Percentiles rank a stretch among this genome's conserved stretches.
Evolutionary conservation across 108 stramenopile genomes (phyloP).

Genomic region (Cyclostephanos invisitatus): DNA sequence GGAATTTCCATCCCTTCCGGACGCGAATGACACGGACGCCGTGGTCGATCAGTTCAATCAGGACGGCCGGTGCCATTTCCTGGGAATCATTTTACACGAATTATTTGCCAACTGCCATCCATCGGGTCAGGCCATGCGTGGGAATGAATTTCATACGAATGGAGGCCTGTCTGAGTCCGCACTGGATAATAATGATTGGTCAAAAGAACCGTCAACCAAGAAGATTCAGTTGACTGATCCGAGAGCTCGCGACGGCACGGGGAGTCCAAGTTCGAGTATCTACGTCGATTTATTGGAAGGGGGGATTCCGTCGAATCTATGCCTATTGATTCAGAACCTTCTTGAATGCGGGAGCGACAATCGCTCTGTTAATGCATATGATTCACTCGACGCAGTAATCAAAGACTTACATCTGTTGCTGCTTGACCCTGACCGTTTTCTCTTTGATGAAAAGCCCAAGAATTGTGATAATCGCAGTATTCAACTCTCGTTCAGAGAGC

Average conservation of each 20-base stretch:
- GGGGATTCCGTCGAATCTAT: conserved; percentile 16
- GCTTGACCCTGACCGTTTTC: conserved; percentile 30
- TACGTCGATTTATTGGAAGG: neutral
- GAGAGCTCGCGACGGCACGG: too few relatives aligned
- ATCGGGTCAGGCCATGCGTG: neutral
- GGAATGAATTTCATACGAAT: neutral
- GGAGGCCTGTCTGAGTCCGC: neutral
- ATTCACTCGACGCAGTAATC: conserved; percentile 25
- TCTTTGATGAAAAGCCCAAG: conserved; percentile 14
- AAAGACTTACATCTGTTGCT: conserved; percentile 38
- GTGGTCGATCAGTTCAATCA: conserved; percentile 6
- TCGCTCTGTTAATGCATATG: conserved; percentile 18
- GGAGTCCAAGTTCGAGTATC: neutral
- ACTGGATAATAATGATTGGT: neutral
- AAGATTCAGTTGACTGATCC: neutral
- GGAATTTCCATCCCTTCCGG: conserved; percentile 6
- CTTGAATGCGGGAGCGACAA: conserved; percentile 16
- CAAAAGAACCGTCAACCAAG: neutral
- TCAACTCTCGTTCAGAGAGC: conserved; percentile 4
- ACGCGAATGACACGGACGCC: neutral
- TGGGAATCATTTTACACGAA: conserved; percentile 25
- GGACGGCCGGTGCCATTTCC: conserved; percentile 11
- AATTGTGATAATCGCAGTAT: neutral
- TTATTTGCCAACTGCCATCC: too few relatives aligned
- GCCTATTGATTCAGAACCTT: conserved; percentile 26